Percentiles rank a stretch among this genome's conserved stretches.
Conservation (phyloP, 2,329 filamentous ascomycete genomes). For the Neonectria hederae region DNA sequence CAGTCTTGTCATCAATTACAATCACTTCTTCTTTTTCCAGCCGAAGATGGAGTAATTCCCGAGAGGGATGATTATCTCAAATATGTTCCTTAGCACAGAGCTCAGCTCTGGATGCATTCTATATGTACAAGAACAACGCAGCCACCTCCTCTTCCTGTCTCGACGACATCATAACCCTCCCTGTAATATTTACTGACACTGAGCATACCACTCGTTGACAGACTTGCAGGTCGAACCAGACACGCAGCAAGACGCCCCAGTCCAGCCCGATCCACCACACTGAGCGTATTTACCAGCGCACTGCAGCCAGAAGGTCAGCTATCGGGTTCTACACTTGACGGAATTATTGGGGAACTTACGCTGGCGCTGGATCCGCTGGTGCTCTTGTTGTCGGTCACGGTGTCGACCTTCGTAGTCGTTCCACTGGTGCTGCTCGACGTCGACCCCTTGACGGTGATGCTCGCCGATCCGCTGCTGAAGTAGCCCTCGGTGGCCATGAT, state of each 20-base stretch:
- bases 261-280: constrained; percentile 39
- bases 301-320: constrained; percentile 16
- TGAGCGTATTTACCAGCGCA: constrained; percentile 36
- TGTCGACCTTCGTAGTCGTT: not conserved
- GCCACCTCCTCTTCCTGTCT: not conserved
- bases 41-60: not conserved
- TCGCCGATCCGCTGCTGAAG: constrained; percentile 56
- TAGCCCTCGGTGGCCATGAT: constrained; percentile 65
- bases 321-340: too few species aligned
- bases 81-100: constrained; percentile 10
- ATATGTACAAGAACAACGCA: constrained; percentile 19
- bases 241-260: constrained; percentile 38
- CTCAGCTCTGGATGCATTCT: constrained; percentile 13
- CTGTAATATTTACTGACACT: constrained; percentile 21
- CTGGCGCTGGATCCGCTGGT: not conserved
- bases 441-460: constrained; percentile 53
- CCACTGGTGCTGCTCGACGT: constrained; percentile 8
- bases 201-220: constrained; percentile 40
- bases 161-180: not conserved
- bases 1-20: not conserved
- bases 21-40: not conserved
- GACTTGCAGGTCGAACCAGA: constrained; percentile 35
- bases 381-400: not conserved
- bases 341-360: constrained; percentile 12
- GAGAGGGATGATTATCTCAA: not conserved